Conservation (phyloP, 768 basidiomycete species). For the Cystofilobasidium capitatum region DNA sequence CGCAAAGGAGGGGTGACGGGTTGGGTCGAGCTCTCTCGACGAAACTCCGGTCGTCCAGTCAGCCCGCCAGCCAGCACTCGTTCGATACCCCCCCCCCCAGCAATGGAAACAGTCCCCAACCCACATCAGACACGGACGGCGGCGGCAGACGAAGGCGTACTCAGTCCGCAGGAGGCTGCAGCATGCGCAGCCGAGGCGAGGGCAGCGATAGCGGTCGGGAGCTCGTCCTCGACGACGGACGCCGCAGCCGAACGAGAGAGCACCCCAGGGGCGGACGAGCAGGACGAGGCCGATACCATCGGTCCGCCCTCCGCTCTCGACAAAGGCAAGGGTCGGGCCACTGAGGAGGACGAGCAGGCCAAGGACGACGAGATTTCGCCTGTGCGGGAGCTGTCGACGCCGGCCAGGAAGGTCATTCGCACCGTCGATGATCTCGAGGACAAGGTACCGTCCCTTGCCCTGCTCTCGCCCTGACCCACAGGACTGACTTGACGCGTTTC, state of each 20-base stretch:
- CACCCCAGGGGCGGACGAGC: not conserved
- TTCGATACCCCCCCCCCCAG: not conserved
- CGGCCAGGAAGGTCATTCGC: not conserved
- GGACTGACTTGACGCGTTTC: not conserved
- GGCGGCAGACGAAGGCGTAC: not conserved
- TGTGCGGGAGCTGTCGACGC: no score
- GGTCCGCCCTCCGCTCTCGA: not conserved
- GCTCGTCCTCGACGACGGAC: no score
- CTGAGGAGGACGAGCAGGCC: not conserved
- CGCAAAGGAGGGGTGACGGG: no score
- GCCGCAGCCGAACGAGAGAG: not conserved
- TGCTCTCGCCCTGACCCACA: not conserved
- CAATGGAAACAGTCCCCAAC: no score
- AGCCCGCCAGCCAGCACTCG: no score
- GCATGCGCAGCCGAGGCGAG: not conserved
- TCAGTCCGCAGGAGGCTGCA: not conserved
- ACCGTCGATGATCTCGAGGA: not conserved
- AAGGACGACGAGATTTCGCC: not conserved
- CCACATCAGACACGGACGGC: not conserved
- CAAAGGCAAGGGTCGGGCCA: not conserved
- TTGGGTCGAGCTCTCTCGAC: no score
- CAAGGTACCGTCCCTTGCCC: not conserved
- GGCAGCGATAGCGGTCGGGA: not conserved
- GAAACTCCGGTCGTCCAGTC: no score
- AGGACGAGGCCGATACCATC: no score